Conservation (phyloP, 176 grass and related monocot genomes). For the Bothriochloa decipiens region DNA sequence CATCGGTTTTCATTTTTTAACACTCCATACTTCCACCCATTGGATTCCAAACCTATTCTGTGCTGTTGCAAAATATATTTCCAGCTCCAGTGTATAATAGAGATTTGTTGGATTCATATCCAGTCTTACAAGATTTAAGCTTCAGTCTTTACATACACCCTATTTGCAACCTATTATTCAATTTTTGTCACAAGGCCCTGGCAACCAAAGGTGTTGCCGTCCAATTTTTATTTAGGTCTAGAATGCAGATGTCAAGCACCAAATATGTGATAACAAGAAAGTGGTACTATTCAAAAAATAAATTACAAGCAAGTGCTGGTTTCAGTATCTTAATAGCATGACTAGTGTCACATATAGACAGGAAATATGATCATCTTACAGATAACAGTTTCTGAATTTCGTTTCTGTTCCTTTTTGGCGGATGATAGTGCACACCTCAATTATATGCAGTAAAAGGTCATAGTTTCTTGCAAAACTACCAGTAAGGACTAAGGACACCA, state of each 20-base stretch:
- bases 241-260: slow-evolving; percentile 16
- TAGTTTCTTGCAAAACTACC: not conserved
- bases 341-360: not conserved
- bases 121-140: slow-evolving; percentile 12
- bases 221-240: not conserved
- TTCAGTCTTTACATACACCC: not conserved
- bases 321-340: not conserved
- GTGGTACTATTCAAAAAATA: not conserved
- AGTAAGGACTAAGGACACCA: not conserved
- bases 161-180: slow-evolving; percentile 13
- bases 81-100: slow-evolving; percentile 10
- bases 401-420: not conserved
- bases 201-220: not conserved
- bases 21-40: not conserved
- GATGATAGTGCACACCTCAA: not conserved
- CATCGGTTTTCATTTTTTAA: slow-evolving; percentile 7
- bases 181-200: not conserved
- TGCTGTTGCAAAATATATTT: not conserved
- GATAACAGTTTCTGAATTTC: not conserved
- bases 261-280: slow-evolving; percentile 13
- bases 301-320: not conserved
- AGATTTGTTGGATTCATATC: slow-evolving; percentile 8
- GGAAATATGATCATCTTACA: not conserved
- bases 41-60: slow-evolving; percentile 11
- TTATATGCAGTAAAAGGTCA: slow-evolving; percentile 2